These are phyloP conservation scores for Ulmus americana DNA, from an alignment of 331 rosid species.

Conservation along the genomic window DNA sequence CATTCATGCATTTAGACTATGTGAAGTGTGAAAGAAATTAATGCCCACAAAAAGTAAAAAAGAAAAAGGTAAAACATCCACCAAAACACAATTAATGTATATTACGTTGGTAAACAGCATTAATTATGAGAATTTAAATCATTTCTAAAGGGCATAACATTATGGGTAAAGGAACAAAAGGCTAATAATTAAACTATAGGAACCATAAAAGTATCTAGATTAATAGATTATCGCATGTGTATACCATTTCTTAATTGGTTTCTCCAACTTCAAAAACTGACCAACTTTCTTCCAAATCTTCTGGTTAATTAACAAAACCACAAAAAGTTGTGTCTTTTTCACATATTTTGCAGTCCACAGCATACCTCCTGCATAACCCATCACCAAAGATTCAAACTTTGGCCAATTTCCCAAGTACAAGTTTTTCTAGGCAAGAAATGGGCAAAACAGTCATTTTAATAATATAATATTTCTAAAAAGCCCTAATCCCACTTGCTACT, in stretches of 20 bases:
- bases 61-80: too few species aligned
- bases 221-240: not conserved
- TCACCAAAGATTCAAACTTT: not conserved
- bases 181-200: not conserved
- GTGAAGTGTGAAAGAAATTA: too few species aligned
- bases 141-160: not conserved
- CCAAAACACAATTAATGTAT: too few species aligned
- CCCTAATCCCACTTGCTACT: constrained; percentile 25
- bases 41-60: too few species aligned
- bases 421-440: not conserved
- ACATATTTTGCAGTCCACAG: not conserved
- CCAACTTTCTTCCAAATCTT: not conserved
- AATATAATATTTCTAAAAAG: not conserved
- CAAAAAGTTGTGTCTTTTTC: not conserved
- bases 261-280: constrained; percentile 1
- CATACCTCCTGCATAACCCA: not conserved
- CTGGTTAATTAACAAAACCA: too few species aligned
- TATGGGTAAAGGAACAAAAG: not conserved
- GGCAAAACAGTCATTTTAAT: constrained; percentile 19
- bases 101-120: too few species aligned
- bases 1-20: too few species aligned
- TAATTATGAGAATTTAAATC: too few species aligned
- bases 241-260: not conserved
- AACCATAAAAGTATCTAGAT: not conserved
- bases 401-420: not conserved